Conservation (phyloP, 2,329 filamentous ascomycete species). For the Pochonia chlamydosporia region DNA sequence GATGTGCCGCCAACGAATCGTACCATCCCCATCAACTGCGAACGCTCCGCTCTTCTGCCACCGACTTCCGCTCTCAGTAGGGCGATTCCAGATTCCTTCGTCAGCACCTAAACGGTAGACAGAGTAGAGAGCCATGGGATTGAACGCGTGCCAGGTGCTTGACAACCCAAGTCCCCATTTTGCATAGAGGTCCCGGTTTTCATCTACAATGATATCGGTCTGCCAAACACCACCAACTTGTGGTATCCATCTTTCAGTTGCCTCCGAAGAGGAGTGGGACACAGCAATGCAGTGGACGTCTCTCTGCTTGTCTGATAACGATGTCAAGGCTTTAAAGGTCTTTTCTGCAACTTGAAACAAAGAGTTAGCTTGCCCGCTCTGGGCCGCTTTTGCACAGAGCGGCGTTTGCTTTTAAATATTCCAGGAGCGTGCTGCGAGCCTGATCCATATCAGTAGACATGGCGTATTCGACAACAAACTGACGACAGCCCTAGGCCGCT, state of each 20-base stretch:
- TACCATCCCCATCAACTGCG: slow-evolving; percentile 33
- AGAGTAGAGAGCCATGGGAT: slow-evolving; percentile 50
- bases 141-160: slow-evolving; percentile 57
- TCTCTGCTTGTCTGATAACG: slow-evolving; percentile 43
- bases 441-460: not conserved
- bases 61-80: slow-evolving; percentile 58
- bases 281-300: slow-evolving; percentile 54
- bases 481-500: not conserved
- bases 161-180: slow-evolving; percentile 60
- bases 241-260: slow-evolving; percentile 53
- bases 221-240: slow-evolving; percentile 51
- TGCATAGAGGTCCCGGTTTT: slow-evolving; percentile 53
- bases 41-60: slow-evolving; percentile 67
- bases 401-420: too few relatives aligned
- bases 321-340: slow-evolving; percentile 50
- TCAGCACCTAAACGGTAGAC: slow-evolving; percentile 51
- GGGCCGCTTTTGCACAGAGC: too few relatives aligned
- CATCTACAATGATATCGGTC: slow-evolving; percentile 54
- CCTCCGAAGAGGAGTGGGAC: slow-evolving; percentile 49
- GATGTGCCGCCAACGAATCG: slow-evolving; percentile 24
- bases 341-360: slow-evolving; percentile 57
- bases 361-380: not conserved
- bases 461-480: not conserved
- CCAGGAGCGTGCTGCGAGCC: not conserved
- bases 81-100: slow-evolving; percentile 61